Base-by-base conservation (phyloP, 2,329 filamentous ascomycete genomes). In the Dichotomopilus funicola region DNA sequence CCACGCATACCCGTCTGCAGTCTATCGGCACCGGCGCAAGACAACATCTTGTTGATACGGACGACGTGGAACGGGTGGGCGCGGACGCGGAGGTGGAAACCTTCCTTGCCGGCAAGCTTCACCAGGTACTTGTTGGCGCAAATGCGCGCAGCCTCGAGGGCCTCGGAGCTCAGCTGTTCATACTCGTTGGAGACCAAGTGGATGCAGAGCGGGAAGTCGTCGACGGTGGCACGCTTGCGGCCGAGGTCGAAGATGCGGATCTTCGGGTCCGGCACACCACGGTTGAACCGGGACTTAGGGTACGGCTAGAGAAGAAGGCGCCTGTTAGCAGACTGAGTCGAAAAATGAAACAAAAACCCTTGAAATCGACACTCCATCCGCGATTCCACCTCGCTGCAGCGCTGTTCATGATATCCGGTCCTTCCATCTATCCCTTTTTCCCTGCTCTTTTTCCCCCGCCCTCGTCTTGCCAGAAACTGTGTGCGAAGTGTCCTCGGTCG, bases 31-130 rank as follows among this genome's bases (percentile, higher is more conserved):
- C 94, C 94, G 73, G 94, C 94, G 79, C 94, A 99, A 75, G 94
- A 97, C 90, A 99, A 92, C 94, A 99, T 99, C 89, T 99, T 99
- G 91, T 99, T 99, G 91, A 99, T 99, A 80, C 94, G 94, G 84
- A 99, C 88, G 80, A 99, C 94, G 85, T 99, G 94, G 90, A 89
- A 99, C 67, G 94, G 94, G 85, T 99, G 94, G 73, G 91, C 91
- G 74, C 94, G 85, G 73, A 88, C 81, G 69, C 85, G 84, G 67
- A 88, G 78, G 75, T 88, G 85, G 82, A 88, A 88, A 72, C 77
- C 75, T 72, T 88, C 85, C 81, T 88, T 88, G 75, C 85, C 85
- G 68, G 78, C 75, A 69, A 77, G 75, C 82, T 87, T 87, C 76
- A 86, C 82, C 64, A 88, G 75, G 80, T 87, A 95, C 89, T 97